Evolutionary conservation across 1,284 basidiomycete genomes (phyloP).

Genomic region (Apiotrichum siamense): DNA sequence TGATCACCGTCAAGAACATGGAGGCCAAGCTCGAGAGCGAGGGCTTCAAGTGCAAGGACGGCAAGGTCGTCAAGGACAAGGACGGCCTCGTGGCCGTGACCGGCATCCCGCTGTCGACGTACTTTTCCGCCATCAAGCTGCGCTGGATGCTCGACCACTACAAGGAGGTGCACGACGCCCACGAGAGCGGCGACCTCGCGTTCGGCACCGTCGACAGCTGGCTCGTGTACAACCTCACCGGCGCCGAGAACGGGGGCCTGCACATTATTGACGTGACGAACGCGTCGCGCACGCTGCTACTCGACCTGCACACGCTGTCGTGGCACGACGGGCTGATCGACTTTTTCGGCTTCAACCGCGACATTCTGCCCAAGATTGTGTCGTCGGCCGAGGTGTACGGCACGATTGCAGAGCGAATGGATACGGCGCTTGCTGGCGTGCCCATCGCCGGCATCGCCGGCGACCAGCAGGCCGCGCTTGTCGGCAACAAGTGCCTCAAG

Average conservation of each 20-base stretch:
- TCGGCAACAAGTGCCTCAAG: slow-evolving; percentile 88
- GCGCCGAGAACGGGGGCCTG: slow-evolving; percentile 59
- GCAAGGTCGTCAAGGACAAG: slow-evolving; percentile 54
- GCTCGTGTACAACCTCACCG: slow-evolving; percentile 73
- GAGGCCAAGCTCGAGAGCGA: slow-evolving; percentile 64
- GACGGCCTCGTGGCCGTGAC: slow-evolving; percentile 49
- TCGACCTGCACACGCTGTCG: slow-evolving; percentile 71
- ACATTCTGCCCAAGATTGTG: slow-evolving; percentile 78
- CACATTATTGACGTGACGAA: slow-evolving; percentile 93
- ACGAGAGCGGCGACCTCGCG: slow-evolving; percentile 71
- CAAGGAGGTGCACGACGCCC: slow-evolving; percentile 68
- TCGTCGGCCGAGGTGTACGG: slow-evolving; percentile 92
- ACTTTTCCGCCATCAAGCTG: slow-evolving; percentile 93
- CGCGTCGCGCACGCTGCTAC: slow-evolving; percentile 88
- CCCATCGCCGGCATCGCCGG: slow-evolving; percentile 88
- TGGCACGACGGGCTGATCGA: slow-evolving; percentile 79
- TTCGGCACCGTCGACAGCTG: slow-evolving; percentile 97
- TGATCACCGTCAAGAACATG: slow-evolving; percentile 70
- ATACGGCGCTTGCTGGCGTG: slow-evolving; percentile 66
- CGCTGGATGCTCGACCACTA: slow-evolving; percentile 93
- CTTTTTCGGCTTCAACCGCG: slow-evolving; percentile 76
- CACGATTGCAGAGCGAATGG: slow-evolving; percentile 51
- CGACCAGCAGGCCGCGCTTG: slow-evolving; percentile 95
- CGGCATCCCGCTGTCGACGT: slow-evolving; percentile 83
- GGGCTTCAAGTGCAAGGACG: slow-evolving; percentile 62